Conservation (phyloP, 495 filamentous ascomycete species). For the Penicillium coprophilum region DNA sequence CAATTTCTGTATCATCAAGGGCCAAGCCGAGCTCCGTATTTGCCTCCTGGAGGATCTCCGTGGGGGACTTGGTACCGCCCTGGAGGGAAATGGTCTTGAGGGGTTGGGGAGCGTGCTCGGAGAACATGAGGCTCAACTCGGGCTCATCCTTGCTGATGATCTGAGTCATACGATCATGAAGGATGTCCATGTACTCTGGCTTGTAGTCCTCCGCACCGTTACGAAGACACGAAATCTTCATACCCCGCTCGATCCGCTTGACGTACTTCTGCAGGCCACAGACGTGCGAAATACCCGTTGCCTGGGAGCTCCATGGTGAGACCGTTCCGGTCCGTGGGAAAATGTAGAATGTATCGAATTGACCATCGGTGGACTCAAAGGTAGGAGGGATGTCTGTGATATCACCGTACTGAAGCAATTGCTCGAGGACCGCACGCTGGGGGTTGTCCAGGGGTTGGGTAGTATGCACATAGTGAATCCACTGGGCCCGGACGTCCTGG, state of each 20-base stretch:
- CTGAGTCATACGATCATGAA: conserved; percentile 96
- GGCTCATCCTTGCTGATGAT: conserved; percentile 64
- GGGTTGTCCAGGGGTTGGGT: conserved; percentile 39
- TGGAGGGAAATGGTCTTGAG: conserved; percentile 73
- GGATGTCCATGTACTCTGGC: conserved; percentile 62
- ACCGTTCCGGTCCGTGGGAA: conserved; percentile 78
- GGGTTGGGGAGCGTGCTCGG: conserved; percentile 65
- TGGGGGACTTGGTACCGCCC: conserved; percentile 57
- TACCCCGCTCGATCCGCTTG: conserved; percentile 83
- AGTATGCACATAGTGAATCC: conserved; percentile 63
- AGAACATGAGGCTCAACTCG: conserved; percentile 72
- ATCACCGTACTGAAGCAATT: conserved; percentile 65
- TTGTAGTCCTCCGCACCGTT: conserved; percentile 35
- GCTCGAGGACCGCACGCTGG: conserved; percentile 52
- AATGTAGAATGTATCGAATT: conserved; percentile 62
- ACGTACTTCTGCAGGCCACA: conserved; percentile 74
- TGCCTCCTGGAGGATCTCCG: conserved; percentile 72
- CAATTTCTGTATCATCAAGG: conserved; percentile 82
- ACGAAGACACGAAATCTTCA: conserved; percentile 62
- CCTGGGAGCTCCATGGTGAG: conserved; percentile 96
- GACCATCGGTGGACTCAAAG: conserved; percentile 42
- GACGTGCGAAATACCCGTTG: conserved; percentile 90
- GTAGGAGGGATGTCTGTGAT: conserved; percentile 47
- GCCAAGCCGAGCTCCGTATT: conserved; percentile 82
- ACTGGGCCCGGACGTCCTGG: conserved; percentile 58